Percentiles rank a stretch among this genome's conserved stretches.
These are phyloP conservation scores for Vanrija humicola DNA, from an alignment of 1,284 basidiomycete genomes.

Conservation along the genomic window DNA sequence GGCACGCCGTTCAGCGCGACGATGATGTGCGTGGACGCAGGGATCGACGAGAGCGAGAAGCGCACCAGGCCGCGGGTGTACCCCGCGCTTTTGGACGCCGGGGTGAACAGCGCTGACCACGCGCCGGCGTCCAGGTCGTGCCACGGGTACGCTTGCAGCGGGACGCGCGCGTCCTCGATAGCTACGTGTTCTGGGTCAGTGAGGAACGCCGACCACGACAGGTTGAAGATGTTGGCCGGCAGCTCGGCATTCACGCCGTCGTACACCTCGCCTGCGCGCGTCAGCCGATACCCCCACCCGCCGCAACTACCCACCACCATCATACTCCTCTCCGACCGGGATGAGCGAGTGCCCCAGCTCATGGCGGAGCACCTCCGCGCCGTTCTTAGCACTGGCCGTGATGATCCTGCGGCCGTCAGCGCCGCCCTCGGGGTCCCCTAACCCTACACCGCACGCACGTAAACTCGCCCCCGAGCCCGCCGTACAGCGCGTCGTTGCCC, in stretches of 20 bases:
- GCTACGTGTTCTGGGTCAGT: constrained; percentile 49
- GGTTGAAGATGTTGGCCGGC: constrained; percentile 19
- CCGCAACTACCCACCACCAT: constrained; percentile 54
- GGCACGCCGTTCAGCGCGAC: constrained; percentile 59
- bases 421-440: no score
- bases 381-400: constrained; percentile 72
- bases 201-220: constrained; percentile 72
- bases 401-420: constrained; percentile 57
- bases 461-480: constrained; percentile 75
- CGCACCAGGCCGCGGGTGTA: constrained; percentile 64
- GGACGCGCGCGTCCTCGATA: constrained; percentile 69
- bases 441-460: no score
- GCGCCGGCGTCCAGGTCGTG: constrained; percentile 57
- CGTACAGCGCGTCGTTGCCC: constrained; percentile 75
- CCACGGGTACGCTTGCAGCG: constrained; percentile 63
- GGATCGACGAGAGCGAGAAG: constrained; percentile 73
- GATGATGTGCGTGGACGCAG: constrained; percentile 55
- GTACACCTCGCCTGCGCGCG: constrained; percentile 58
- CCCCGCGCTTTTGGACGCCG: constrained; percentile 43
- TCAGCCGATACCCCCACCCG: not conserved
- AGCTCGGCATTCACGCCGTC: constrained; percentile 64
- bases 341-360: constrained; percentile 62
- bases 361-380: constrained; percentile 71
- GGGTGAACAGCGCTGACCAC: not conserved
- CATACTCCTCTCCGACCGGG: constrained; percentile 78